A percentile compares a stretch with the other conserved stretches of the same genome.
Conservation (phyloP, 139 green algal genomes). For the Coelastrella sp. region DNA sequence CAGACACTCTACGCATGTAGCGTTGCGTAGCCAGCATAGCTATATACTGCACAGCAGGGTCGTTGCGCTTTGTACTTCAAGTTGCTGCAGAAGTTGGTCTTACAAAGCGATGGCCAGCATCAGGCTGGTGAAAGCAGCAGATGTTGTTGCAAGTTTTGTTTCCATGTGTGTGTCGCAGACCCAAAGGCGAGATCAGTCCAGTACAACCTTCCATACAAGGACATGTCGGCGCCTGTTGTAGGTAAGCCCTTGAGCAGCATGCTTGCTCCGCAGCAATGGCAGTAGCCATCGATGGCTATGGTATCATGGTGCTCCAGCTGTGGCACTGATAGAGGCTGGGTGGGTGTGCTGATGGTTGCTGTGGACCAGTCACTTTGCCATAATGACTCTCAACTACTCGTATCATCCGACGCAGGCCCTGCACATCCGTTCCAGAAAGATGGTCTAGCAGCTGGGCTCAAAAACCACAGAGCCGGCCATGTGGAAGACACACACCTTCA, state of each 20-base stretch:
- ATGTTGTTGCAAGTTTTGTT: not conserved
- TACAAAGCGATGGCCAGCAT: not conserved
- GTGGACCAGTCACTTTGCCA: not conserved
- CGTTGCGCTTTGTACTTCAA: too few relatives aligned
- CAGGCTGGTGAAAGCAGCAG: not conserved
- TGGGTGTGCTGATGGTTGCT: not conserved
- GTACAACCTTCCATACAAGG: slow-evolving; percentile 85
- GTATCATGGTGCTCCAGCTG: not conserved
- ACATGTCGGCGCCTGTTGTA: slow-evolving; percentile 87
- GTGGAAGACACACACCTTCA: slow-evolving; percentile 81
- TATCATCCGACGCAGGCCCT: slow-evolving; percentile 59
- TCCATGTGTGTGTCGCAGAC: slow-evolving; percentile 58
- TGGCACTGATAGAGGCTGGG: not conserved
- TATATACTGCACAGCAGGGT: too few relatives aligned
- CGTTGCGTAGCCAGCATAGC: too few relatives aligned
- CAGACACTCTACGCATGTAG: too few relatives aligned
- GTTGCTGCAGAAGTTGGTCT: not conserved
- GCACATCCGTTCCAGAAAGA: slow-evolving; percentile 81
- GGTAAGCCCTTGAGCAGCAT: slow-evolving; percentile 50
- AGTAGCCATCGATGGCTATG: not conserved
- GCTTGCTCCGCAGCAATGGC: not conserved
- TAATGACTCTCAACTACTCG: not conserved
- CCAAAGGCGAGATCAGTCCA: slow-evolving; percentile 68
- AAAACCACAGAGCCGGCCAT: slow-evolving; percentile 87
- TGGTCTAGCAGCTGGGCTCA: slow-evolving; percentile 75